A percentile compares a stretch with the other conserved stretches of the same genome.
Conservation (phyloP, 352 stramenopile species). For the Phytophthora quininea region DNA sequence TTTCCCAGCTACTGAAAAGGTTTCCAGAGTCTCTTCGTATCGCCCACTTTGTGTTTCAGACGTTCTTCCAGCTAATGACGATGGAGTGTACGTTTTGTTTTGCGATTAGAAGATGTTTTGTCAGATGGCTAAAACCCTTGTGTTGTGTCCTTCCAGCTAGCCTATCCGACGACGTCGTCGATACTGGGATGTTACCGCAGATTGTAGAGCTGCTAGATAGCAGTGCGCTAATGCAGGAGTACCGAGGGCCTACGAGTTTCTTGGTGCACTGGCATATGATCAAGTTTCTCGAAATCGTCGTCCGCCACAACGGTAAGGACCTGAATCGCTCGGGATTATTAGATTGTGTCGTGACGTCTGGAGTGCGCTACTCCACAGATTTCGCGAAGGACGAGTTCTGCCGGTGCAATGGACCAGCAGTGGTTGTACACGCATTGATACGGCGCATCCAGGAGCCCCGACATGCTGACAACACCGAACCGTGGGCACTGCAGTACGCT, state of each 20-base stretch:
- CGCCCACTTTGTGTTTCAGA: conserved; percentile 36
- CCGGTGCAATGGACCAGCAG: conserved; percentile 24
- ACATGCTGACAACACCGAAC: conserved; percentile 16
- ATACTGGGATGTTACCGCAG: conserved; percentile 41
- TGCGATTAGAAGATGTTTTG: too few relatives aligned
- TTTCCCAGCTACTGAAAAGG: conserved; percentile 32
- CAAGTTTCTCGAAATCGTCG: conserved; percentile 56
- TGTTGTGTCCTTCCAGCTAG: conserved; percentile 10
- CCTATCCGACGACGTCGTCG: conserved; percentile 31
- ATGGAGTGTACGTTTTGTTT: conserved; percentile 35
- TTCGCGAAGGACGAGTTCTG: conserved; percentile 51
- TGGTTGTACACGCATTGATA: conserved; percentile 38
- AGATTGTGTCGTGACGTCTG: too few relatives aligned
- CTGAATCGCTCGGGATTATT: not conserved
- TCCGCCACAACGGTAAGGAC: conserved; percentile 42
- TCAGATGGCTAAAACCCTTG: not conserved
- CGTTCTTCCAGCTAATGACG: conserved; percentile 52
- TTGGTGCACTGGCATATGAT: conserved; percentile 57
- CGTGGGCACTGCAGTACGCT: conserved; percentile 46
- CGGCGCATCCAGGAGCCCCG: conserved; percentile 22
- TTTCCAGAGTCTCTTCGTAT: conserved; percentile 27
- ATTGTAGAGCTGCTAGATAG: conserved; percentile 42
- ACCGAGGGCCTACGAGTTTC: conserved; percentile 21
- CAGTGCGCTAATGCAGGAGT: conserved; percentile 24
- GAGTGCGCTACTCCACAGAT: conserved; percentile 25